Base-by-base conservation (phyloP, 148 eudicot genomes). In the Dianthus caryophyllus region DNA sequence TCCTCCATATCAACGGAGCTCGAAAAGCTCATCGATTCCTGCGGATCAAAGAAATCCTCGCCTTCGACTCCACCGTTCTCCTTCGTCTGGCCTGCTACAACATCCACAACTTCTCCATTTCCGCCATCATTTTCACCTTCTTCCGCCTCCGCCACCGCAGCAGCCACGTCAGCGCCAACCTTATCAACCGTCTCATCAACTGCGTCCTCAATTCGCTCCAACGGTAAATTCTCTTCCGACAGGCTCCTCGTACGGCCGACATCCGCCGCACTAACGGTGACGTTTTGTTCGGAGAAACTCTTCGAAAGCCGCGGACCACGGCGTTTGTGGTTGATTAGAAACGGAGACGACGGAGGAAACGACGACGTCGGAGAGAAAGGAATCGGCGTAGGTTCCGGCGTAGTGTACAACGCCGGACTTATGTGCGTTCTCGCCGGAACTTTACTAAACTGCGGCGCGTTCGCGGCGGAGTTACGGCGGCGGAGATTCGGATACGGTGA, bases 251-350 rank as follows among this genome's bases (percentile, higher is more conserved):
- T 20, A 30, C 64, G 78, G 17, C 30, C 66, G 54, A 67, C 57
- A 54, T 70, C 70, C 38, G 74, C 75, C 71, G 38, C 63, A 16
- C 71, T 79, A 13, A 73, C 74, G 49, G 67, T 79, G 66, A 68
- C 71, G 30, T 43, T 65, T 11, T 55, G 66, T 11, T 75, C 84
- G 5, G 79, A 81, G 2, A 61, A 55, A 46, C 79, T 90, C 87
- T 94, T 88, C 18, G 83, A 61, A 36, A 94, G 84, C 13, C 97
- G 84, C 1, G 96, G 97, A 49, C 97, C 99, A 18, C 99, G 83
- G 17, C 99, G 70, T 80, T 94, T 94, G 81, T 94, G 99, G 66
- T 94, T 84, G 52, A 94, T 71, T 0, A 94, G 53, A 49, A 84
- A 94, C 18, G 99, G 99, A 1, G 98, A 94, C 2, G 88, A 88